A percentile compares a stretch with the other conserved stretches of the same genome.
phyloP scores from a whole-genome alignment of 2,329 filamentous ascomycete species.

The Helicocarpus griseus region DNA sequence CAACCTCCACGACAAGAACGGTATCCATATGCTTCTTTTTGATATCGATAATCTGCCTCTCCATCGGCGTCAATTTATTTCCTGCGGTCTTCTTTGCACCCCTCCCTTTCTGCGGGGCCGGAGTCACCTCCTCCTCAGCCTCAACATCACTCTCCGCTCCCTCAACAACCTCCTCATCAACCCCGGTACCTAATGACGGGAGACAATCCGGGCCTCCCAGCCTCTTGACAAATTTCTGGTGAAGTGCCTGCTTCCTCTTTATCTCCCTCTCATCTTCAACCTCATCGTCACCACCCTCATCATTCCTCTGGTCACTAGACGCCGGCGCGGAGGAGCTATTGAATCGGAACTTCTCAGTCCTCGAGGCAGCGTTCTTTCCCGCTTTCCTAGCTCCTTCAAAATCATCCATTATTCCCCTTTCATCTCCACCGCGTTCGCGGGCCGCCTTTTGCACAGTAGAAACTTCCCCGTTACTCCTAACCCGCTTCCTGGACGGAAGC shows the following conservation, averaged over 20 bases:
- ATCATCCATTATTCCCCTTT: conserved; percentile 6
- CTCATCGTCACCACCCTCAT: conserved; percentile 25
- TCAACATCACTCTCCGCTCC: conserved; percentile 52
- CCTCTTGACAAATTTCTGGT: conserved; percentile 80
- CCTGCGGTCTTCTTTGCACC: conserved; percentile 56
- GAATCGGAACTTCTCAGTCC: conserved; percentile 52
- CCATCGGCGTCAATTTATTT: conserved; percentile 90
- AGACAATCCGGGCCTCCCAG: conserved; percentile 79
- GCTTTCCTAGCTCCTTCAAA: conserved; percentile 5
- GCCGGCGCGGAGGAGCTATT: conserved; percentile 37
- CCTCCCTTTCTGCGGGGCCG: conserved; percentile 38
- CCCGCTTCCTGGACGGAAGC: conserved; percentile 33
- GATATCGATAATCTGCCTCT: conserved; percentile 86
- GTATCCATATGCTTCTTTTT: conserved; percentile 87
- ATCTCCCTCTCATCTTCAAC: conserved; percentile 43
- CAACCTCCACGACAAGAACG: conserved; percentile 83
- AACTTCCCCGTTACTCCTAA: conserved; percentile 20
- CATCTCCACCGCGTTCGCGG: not conserved
- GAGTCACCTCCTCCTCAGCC: conserved; percentile 44
- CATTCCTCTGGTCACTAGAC: conserved; percentile 15
- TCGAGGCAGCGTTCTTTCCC: conserved; percentile 31
- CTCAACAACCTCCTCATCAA: conserved; percentile 48
- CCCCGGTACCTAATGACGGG: conserved; percentile 52
- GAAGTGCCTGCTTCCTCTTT: conserved; percentile 59
- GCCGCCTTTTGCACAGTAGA: conserved; percentile 4